Base-by-base conservation (phyloP, 768 basidiomycete genomes). In the Calocybe gangraenosa region DNA sequence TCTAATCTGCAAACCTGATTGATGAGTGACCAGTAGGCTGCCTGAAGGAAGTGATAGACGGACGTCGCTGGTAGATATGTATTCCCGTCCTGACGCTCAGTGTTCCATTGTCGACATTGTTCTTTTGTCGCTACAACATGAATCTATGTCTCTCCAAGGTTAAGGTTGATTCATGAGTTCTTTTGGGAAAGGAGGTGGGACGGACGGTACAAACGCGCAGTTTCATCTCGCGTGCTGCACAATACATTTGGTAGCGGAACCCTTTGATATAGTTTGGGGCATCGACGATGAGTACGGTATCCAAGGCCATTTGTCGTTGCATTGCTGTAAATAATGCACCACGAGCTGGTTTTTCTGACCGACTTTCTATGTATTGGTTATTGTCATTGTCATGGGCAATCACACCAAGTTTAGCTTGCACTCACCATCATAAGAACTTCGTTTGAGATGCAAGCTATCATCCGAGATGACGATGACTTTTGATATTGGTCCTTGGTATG, bases 201-300 rank as follows among this genome's bases (percentile, higher is more conserved):
- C 55, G 70, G 80, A 96, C 94, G 37, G 96, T 97, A 63, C 88
- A 92, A 3, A 87, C 81, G 25, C 94, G 73, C 20, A 92, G 71
- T 54, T 85, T 87, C 53, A 83, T 76, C 60, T 99, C 96, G 41
- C 92, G 71, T 3, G 93, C 94, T 1, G 91, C 90, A 59, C 95
- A 97, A 61, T 97, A 96, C 69, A 99, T 83, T 63, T 99, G 96
- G 65, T 99, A 99, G 22, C 96, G 82, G 61, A 92, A 96, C 9
- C 95, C 95, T 62, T 99, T 98, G 75, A 98, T 98, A 65, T 99
- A 97, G 60, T 98, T 98, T 54, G 88, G 76, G 11, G 84, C 81
- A 59, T 99, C 96, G 49, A 93, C 76, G 53, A 99, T 87, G 47
- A 96, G 74, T 56, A 97, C 80, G 0, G 81, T 87, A 56, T 89